Percentiles rank a stretch among this genome's conserved stretches.
Evolutionary conservation across 75 land plant genomes (phyloP).

Genomic region (Picea glauca): DNA sequence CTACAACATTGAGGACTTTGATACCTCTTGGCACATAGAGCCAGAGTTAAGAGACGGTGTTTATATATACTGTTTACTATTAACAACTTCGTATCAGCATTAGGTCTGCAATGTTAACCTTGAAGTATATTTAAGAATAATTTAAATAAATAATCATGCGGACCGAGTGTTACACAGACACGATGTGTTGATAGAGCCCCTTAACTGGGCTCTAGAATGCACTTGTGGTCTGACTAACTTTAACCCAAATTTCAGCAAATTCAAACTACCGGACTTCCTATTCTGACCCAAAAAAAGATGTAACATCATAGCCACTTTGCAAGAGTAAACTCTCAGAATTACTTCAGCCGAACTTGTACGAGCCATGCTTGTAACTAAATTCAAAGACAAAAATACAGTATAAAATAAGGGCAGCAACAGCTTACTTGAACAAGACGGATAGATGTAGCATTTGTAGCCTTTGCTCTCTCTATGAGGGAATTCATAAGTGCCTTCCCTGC

Average conservation of each 20-base stretch:
- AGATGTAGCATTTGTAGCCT: constrained; percentile 15
- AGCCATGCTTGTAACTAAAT: not conserved
- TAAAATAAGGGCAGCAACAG: not conserved
- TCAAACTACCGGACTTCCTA: too few species aligned
- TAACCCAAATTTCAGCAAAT: too few species aligned
- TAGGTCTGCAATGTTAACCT: too few species aligned
- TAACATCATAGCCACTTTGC: not conserved
- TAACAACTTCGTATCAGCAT: not conserved
- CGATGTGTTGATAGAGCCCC: not conserved
- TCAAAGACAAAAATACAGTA: not conserved
- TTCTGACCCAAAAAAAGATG: not conserved
- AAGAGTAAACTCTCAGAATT: not conserved
- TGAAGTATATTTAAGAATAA: too few species aligned
- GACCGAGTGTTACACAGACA: not conserved
- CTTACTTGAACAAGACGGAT: constrained; percentile 19
- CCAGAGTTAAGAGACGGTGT: not conserved
- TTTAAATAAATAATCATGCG: too few species aligned
- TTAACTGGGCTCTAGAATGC: not conserved
- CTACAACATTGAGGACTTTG: not conserved
- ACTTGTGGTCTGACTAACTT: not conserved
- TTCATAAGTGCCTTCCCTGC: constrained; percentile 14
- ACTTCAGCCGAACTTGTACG: not conserved
- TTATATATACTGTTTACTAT: not conserved
- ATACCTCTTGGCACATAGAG: not conserved
- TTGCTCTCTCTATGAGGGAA: constrained; percentile 15